Conservation (phyloP, 2,329 filamentous ascomycete species). For the Ascochyta fabae region DNA sequence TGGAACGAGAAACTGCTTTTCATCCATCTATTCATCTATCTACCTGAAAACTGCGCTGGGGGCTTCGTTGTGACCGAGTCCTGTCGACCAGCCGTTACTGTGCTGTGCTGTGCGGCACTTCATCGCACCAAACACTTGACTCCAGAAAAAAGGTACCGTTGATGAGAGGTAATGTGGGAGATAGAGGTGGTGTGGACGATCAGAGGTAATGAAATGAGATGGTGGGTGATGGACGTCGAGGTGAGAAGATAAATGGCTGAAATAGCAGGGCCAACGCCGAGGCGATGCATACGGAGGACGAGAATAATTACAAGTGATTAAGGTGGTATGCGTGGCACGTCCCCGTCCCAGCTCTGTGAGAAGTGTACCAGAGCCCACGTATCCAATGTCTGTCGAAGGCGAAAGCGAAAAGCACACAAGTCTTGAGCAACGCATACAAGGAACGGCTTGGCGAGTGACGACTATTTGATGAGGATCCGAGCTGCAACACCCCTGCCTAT, state of each 20-base stretch:
- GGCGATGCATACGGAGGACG: conserved; percentile 13
- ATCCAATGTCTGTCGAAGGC: not conserved
- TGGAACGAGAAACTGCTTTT: no score
- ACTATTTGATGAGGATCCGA: not conserved
- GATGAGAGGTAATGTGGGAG: not conserved
- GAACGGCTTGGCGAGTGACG: not conserved
- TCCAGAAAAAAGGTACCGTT: not conserved
- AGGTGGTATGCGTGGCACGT: conserved; percentile 1
- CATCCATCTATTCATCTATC: not conserved
- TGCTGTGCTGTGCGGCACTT: no score
- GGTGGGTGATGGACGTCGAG: not conserved
- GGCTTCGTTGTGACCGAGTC: not conserved
- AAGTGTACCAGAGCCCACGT: not conserved
- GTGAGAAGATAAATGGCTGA: not conserved
- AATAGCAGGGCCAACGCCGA: conserved; percentile 7
- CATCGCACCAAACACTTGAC: not conserved
- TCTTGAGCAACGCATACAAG: not conserved
- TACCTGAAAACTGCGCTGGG: not conserved
- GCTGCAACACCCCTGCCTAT: conserved; percentile 1
- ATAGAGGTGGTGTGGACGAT: no score
- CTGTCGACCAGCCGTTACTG: conserved; percentile 3
- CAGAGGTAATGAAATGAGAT: not conserved
- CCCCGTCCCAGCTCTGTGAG: conserved; percentile 1
- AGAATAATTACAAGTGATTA: conserved; percentile 15
- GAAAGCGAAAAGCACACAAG: not conserved